Conservation (phyloP, 2,329 filamentous ascomycete species). For the Epichloe bromicola region DNA sequence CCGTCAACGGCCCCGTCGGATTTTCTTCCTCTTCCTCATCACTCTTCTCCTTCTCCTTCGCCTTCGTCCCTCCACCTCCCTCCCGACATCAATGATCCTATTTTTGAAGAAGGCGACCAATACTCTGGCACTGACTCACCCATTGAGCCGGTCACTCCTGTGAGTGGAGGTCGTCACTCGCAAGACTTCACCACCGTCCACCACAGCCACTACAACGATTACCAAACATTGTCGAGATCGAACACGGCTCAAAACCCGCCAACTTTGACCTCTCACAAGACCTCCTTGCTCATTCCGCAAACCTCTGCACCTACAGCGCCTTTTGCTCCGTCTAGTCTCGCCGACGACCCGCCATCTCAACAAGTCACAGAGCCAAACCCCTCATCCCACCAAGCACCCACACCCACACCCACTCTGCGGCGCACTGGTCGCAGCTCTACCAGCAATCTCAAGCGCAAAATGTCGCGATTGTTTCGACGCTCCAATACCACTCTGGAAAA, state of each 20-base stretch:
- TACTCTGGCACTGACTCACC: conserved; percentile 45
- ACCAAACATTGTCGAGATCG: conserved; percentile 15
- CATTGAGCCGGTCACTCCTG: conserved; percentile 49
- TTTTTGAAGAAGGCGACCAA: conserved; percentile 41
- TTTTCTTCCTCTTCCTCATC: not conserved
- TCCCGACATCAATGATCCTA: conserved; percentile 37
- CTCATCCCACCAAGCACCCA: conserved; percentile 7
- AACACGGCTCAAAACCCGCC: conserved; percentile 9
- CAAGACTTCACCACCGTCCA: conserved; percentile 37
- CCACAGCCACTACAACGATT: conserved; percentile 15
- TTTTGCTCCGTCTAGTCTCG: not conserved
- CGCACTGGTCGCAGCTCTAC: conserved; percentile 29
- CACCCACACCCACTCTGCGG: conserved; percentile 20
- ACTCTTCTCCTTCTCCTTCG: conserved; percentile 19
- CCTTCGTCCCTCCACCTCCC: conserved; percentile 29
- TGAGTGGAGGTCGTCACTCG: conserved; percentile 42
- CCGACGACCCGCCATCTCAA: not conserved
- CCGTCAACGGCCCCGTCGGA: conserved; percentile 5
- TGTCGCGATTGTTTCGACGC: conserved; percentile 36
- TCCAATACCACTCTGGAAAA: conserved; percentile 22
- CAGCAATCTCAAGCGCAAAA: conserved; percentile 34
- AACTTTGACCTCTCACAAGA: conserved; percentile 3
- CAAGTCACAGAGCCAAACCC: conserved; percentile 2
- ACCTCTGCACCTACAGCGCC: conserved; percentile 1
- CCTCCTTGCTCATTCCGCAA: conserved; percentile 6